Evolutionary conservation across 2,329 filamentous ascomycete genomes (phyloP).

Genomic region (Alternaria triticimaculans): DNA sequence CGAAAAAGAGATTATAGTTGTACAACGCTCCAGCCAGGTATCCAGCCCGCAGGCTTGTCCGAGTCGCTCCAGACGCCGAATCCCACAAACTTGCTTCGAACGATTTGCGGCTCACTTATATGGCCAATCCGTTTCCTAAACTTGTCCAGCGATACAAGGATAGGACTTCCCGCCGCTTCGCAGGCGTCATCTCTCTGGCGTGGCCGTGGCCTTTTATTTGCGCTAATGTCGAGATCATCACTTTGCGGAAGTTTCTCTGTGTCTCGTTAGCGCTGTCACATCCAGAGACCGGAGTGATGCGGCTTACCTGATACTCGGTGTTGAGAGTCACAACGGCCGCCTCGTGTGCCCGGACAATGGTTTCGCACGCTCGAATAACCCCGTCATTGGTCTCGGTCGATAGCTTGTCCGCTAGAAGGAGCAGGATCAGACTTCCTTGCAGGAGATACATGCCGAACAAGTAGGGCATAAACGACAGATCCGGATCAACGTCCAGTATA

Average conservation of each 20-base stretch:
- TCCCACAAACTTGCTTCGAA: neutral
- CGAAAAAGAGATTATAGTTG: neutral
- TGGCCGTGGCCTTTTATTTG: conserved; percentile 48
- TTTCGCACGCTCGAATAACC: conserved; percentile 88
- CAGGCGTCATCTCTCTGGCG: conserved; percentile 45
- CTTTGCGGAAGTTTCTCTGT: conserved; percentile 63
- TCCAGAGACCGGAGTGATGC: neutral
- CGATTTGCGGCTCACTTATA: conserved; percentile 21
- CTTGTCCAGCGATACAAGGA: conserved; percentile 62
- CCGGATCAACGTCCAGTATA: conserved; percentile 88
- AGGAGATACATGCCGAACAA: conserved; percentile 94
- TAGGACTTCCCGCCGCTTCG: conserved; percentile 56
- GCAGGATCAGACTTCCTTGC: conserved; percentile 84
- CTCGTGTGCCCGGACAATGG: conserved; percentile 89
- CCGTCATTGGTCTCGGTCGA: conserved; percentile 81
- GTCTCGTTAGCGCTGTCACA: conserved; percentile 3
- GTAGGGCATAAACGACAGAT: conserved; percentile 94
- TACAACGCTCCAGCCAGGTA: neutral
- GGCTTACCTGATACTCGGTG: conserved; percentile 83
- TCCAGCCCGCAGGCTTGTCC: neutral
- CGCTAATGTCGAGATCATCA: conserved; percentile 54
- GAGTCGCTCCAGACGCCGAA: neutral
- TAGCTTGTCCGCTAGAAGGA: conserved; percentile 88
- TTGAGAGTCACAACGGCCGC: conserved; percentile 95
- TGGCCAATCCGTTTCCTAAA: conserved; percentile 50